phyloP scores from a whole-genome alignment of 345 rosid species.

The Linum lewisii region DNA sequence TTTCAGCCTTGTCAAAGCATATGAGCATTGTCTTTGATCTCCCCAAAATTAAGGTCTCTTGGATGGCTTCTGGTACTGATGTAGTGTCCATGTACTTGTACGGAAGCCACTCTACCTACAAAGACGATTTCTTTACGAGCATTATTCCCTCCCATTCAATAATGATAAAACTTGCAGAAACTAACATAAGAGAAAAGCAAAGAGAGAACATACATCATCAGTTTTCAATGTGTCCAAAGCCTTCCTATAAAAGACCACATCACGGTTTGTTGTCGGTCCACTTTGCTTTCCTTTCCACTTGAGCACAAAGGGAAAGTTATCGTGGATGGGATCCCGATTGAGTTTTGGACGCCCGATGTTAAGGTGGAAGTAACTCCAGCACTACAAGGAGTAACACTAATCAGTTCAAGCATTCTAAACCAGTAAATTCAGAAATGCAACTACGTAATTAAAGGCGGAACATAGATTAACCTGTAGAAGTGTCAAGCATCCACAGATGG shows the following conservation, averaged over 20 bases:
- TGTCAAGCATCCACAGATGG: conserved; percentile 1
- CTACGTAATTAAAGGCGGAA: neutral
- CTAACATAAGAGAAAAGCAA: neutral
- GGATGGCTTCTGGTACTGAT: conserved; percentile 56
- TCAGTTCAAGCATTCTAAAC: neutral
- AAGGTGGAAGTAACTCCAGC: conserved; percentile 7
- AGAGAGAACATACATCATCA: neutral
- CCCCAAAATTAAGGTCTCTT: conserved; percentile 52
- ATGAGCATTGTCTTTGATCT: conserved; percentile 91
- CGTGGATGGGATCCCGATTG: neutral
- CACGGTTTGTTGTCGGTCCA: neutral
- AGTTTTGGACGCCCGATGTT: conserved; percentile 6
- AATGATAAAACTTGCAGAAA: neutral
- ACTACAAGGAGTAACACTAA: neutral
- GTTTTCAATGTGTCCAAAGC: conserved; percentile 1
- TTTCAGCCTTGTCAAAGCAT: conserved; percentile 97
- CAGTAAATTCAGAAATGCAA: neutral
- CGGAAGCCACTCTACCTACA: conserved; percentile 89
- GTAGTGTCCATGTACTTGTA: conserved; percentile 58
- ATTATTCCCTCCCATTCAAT: too few relatives aligned
- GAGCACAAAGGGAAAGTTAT: neutral
- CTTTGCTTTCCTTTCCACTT: conserved; percentile 1
- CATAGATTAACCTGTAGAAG: neutral
- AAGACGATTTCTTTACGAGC: neutral
- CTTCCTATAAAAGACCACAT: neutral